These are phyloP conservation scores for Gremmenia infestans DNA, from an alignment of 2,329 filamentous ascomycete genomes.

Conservation along the genomic window DNA sequence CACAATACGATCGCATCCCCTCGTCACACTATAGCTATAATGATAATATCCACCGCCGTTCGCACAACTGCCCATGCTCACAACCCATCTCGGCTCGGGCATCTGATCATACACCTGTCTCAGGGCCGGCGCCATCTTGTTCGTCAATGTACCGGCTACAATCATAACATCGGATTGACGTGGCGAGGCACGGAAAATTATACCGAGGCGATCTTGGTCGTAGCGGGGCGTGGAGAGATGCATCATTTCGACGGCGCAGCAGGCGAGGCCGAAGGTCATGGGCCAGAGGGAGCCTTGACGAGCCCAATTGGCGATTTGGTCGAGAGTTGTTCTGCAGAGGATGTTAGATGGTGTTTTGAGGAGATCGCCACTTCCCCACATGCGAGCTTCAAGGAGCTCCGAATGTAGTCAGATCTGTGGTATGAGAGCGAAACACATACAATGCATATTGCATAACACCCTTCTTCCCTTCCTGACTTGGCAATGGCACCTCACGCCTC, in stretches of 20 bases:
- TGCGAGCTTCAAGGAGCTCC: neutral
- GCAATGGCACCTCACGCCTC: constrained; percentile 68
- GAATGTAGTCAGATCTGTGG: neutral
- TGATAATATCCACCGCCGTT: constrained; percentile 86
- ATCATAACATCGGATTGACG: constrained; percentile 92
- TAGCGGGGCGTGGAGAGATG: constrained; percentile 82
- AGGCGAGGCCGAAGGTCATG: constrained; percentile 83
- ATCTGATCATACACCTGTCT: constrained; percentile 94
- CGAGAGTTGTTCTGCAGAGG: constrained; percentile 61
- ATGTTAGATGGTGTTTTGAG: constrained; percentile 3
- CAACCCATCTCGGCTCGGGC: constrained; percentile 84
- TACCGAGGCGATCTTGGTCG: constrained; percentile 82
- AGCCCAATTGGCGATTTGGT: constrained; percentile 78
- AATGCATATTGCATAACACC: constrained; percentile 79
- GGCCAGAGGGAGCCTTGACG: constrained; percentile 83
- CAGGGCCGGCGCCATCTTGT: constrained; percentile 92
- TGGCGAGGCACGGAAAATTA: constrained; percentile 85
- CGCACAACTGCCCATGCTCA: constrained; percentile 78
- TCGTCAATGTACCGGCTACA: constrained; percentile 85
- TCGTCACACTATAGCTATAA: constrained; percentile 74
- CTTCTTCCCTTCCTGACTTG: constrained; percentile 76
- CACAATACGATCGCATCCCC: constrained; percentile 71
- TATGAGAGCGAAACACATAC: constrained; percentile 48
- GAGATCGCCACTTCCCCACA: neutral
- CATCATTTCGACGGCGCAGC: constrained; percentile 93